Conservation (phyloP, 2,329 filamentous ascomycete species). For the Akanthomyces muscarius region DNA sequence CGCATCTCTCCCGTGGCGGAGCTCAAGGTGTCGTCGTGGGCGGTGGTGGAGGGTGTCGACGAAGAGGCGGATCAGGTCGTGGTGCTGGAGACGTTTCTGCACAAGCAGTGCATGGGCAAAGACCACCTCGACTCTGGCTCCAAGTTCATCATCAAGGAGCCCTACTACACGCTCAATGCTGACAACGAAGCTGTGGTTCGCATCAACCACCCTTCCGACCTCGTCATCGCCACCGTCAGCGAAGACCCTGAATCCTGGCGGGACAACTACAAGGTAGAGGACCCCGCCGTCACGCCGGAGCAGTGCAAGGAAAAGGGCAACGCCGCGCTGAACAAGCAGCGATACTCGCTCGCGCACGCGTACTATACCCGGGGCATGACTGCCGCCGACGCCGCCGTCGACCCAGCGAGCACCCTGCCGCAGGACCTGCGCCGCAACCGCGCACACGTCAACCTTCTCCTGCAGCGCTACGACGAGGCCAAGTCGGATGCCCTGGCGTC, state of each 20-base stretch:
- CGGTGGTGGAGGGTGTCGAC: conserved; percentile 30
- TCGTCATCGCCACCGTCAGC: conserved; percentile 21
- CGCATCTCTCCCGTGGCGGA: conserved; percentile 27
- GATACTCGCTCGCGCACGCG: conserved; percentile 22
- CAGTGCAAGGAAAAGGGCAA: conserved; percentile 30
- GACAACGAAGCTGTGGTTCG: conserved; percentile 39
- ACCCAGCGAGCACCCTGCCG: conserved; percentile 19
- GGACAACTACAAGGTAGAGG: neutral
- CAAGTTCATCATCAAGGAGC: conserved; percentile 44
- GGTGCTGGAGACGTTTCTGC: conserved; percentile 30
- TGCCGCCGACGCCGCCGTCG: conserved; percentile 6
- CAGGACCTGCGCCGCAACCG: conserved; percentile 33
- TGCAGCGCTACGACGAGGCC: conserved; percentile 30
- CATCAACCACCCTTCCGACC: conserved; percentile 31
- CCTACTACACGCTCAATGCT: conserved; percentile 42
- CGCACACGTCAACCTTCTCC: conserved; percentile 30
- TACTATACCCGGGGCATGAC: conserved; percentile 28
- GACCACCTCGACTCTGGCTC: conserved; percentile 33
- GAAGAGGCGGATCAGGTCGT: conserved; percentile 24
- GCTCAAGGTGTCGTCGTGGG: conserved; percentile 27
- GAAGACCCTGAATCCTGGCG: conserved; percentile 23
- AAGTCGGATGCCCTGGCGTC: conserved; percentile 29
- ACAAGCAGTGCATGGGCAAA: conserved; percentile 30
- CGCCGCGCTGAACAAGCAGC: conserved; percentile 24
- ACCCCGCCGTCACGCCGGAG: conserved; percentile 18